A percentile compares a stretch with the other conserved stretches of the same genome.
These are phyloP conservation scores for Fusarium napiforme DNA, from an alignment of 2,329 filamentous ascomycete genomes.

Conservation along the genomic window DNA sequence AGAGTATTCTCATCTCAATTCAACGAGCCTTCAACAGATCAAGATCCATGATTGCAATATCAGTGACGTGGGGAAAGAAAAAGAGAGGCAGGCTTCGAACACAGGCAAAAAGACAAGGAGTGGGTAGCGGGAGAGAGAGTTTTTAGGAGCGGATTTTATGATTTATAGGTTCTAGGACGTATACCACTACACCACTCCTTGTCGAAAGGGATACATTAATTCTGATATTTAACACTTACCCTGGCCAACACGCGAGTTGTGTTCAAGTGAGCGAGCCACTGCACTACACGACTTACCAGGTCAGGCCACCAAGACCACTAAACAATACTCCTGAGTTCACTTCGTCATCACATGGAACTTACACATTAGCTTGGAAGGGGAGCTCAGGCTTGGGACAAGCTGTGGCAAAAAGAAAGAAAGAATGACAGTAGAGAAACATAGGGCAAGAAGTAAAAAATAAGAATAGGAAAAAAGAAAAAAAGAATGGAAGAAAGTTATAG, in stretches of 20 bases:
- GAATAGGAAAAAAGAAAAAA: neutral
- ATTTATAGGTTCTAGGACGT: slow-evolving; percentile 2
- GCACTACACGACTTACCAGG: neutral
- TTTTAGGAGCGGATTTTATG: slow-evolving; percentile 11
- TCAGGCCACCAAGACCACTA: neutral
- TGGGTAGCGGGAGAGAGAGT: slow-evolving; percentile 2
- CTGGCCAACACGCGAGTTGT: neutral
- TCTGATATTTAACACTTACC: neutral
- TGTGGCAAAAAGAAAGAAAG: neutral
- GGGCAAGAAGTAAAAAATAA: too few species aligned
- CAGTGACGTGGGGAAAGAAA: neutral
- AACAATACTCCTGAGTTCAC: neutral
- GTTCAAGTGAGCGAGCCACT: neutral
- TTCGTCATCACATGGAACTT: rapidly evolving
- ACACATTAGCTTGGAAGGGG: neutral
- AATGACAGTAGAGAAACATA: rapidly evolving
- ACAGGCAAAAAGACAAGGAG: neutral
- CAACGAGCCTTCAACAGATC: neutral
- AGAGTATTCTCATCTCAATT: neutral
- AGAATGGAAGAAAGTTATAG: neutral
- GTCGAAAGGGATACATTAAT: neutral
- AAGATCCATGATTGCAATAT: too few species aligned
- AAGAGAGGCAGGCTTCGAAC: neutral
- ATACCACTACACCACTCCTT: slow-evolving; percentile 14
- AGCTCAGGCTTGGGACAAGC: neutral